A percentile compares a stretch with the other conserved stretches of the same genome.
Conservation (phyloP, 352 stramenopile species). For the Pythium coloratum region DNA sequence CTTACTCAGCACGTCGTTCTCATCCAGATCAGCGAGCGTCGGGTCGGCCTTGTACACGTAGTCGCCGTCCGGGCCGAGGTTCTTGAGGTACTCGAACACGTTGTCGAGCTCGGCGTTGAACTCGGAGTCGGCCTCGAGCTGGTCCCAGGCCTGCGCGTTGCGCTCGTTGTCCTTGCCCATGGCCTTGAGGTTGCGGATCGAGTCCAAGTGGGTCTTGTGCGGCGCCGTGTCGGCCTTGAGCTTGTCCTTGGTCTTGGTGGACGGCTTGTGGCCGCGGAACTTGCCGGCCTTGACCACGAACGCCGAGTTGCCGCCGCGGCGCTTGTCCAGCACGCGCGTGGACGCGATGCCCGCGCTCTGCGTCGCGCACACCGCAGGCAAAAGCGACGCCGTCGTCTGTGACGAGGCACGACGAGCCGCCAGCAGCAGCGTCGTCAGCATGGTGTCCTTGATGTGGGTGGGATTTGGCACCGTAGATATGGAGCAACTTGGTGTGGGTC, state of each 20-base stretch:
- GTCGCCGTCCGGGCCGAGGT: conserved; percentile 54
- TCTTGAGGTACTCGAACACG: conserved; percentile 71
- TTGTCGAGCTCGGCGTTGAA: conserved; percentile 66
- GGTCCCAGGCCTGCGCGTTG: conserved; percentile 54
- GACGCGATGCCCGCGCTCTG: conserved; percentile 33
- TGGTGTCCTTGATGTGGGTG: background rate
- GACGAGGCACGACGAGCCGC: conserved; percentile 16
- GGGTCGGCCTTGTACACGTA: conserved; percentile 71
- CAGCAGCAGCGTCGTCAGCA: conserved; percentile 9
- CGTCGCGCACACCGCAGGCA: background rate
- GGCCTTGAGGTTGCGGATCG: conserved; percentile 46
- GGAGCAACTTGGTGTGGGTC: background rate
- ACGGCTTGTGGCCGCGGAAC: conserved; percentile 46
- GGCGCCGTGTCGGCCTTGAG: conserved; percentile 58
- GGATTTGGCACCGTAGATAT: background rate
- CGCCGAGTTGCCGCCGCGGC: conserved; percentile 65
- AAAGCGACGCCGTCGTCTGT: background rate
- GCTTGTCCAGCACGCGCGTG: conserved; percentile 51
- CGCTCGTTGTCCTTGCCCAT: conserved; percentile 35
- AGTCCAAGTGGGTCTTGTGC: conserved; percentile 58
- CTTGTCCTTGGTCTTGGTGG: conserved; percentile 68
- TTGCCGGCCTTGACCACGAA: conserved; percentile 60
- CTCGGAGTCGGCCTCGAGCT: conserved; percentile 58
- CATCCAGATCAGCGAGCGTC: conserved; percentile 61
- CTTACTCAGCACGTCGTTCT: conserved; percentile 60